Percentiles rank a stretch among this genome's conserved stretches.
phyloP scores from a whole-genome alignment of 2,329 filamentous ascomycete species.

The Fusarium falciforme region DNA sequence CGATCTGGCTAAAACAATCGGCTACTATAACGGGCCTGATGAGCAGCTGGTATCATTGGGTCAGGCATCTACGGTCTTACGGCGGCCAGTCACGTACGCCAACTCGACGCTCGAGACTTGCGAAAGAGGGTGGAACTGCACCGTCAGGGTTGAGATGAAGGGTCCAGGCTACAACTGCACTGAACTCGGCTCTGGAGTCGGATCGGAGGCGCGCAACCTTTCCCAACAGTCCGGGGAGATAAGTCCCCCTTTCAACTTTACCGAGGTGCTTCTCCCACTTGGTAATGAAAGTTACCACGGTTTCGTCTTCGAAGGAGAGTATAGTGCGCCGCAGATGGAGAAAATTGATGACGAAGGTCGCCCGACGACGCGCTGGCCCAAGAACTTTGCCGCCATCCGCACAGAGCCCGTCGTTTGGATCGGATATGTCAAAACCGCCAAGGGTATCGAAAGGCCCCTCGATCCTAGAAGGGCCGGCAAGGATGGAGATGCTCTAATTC shows the following conservation, averaged over 20 bases:
- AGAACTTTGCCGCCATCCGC: not conserved
- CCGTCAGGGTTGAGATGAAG: not conserved
- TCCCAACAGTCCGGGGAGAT: not conserved
- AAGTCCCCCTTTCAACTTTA: not conserved
- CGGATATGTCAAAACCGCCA: not conserved
- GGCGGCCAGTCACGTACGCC: not conserved
- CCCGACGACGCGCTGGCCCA: not conserved
- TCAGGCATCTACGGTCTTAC: not conserved
- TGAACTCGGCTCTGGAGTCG: not conserved
- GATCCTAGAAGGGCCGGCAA: rapidly evolving
- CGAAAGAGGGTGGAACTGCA: not conserved
- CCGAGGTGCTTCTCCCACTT: not conserved
- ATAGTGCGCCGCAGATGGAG: not conserved
- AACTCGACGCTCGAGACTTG: not conserved
- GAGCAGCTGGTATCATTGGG: not conserved
- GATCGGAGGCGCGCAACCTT: not conserved
- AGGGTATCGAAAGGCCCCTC: rapidly evolving
- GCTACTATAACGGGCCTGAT: not conserved
- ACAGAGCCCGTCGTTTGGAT: slow-evolving; percentile 32
- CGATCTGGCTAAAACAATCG: not conserved
- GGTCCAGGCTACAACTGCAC: slow-evolving; percentile 14
- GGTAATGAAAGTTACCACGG: not conserved
- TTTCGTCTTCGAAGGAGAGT: not conserved
- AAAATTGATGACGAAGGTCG: not conserved
- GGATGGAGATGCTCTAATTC: not conserved